These are phyloP conservation scores for Ganoderma meredithae DNA, from an alignment of 1,284 basidiomycete species.

Conservation along the genomic window DNA sequence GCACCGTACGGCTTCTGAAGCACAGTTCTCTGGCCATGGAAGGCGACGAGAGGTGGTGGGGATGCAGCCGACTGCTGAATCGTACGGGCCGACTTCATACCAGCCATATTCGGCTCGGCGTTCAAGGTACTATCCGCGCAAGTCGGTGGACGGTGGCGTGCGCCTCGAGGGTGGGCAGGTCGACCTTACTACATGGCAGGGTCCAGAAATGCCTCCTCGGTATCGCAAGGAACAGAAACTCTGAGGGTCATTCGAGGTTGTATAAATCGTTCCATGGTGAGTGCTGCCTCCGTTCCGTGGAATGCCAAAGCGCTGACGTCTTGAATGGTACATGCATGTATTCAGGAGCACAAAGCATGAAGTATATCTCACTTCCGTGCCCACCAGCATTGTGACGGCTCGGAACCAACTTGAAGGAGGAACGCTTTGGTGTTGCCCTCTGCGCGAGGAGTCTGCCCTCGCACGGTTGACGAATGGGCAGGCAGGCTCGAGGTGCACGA, in stretches of 20 bases:
- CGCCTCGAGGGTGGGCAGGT: conserved; percentile 19
- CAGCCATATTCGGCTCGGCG: not conserved
- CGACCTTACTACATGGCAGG: not conserved
- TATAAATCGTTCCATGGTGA: conserved; percentile 3
- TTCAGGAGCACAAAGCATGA: not conserved
- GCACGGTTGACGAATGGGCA: not conserved
- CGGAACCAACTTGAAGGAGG: not conserved
- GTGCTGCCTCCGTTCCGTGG: conserved; percentile 16
- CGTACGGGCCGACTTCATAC: not conserved
- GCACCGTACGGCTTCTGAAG: not conserved
- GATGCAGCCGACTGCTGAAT: not conserved
- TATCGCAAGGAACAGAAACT: conserved; percentile 10
- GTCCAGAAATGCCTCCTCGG: conserved; percentile 8
- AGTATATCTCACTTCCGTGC: no score
- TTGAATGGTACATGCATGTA: not conserved
- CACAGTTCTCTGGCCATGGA: not conserved
- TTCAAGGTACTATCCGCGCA: conserved; percentile 1
- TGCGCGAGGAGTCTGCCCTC: not conserved
- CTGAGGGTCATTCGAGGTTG: not conserved
- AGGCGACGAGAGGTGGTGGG: not conserved
- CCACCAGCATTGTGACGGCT: no score
- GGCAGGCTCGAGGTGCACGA: not conserved
- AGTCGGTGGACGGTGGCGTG: conserved; percentile 16
- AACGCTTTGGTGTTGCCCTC: not conserved
- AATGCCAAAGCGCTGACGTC: not conserved